Conservation (phyloP, 768 basidiomycete genomes). For the Mycena alexandri region DNA sequence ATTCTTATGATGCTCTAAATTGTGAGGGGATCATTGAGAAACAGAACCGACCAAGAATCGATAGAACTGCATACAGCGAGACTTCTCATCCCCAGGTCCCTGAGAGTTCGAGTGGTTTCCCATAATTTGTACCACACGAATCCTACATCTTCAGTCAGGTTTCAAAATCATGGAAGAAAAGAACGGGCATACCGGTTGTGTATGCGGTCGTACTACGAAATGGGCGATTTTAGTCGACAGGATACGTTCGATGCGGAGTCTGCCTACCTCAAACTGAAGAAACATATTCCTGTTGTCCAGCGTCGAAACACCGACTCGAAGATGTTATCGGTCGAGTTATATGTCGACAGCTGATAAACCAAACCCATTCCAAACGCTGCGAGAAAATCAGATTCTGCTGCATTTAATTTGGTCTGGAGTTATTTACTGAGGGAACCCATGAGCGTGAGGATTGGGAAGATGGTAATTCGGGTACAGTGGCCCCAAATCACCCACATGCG, state of each 20-base stretch:
- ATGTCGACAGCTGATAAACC: constrained; percentile 4
- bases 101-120: not conserved
- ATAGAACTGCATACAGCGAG: not conserved
- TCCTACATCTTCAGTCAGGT: not conserved
- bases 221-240: not conserved
- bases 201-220: not conserved
- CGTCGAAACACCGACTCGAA: not conserved
- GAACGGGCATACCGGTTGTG: not conserved
- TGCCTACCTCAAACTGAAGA: constrained; percentile 10
- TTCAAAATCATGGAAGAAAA: too few relatives aligned
- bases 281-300: constrained; percentile 17
- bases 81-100: not conserved
- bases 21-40: not conserved
- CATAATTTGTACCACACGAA: constrained; percentile 7
- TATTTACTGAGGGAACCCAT: not conserved
- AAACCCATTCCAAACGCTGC: constrained; percentile 8
- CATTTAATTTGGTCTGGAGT: not conserved
- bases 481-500: constrained; percentile 2
- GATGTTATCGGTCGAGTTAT: not conserved
- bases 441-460: constrained; percentile 7
- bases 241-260: too few relatives aligned
- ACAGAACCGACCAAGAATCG: not conserved
- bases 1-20: constrained; percentile 6
- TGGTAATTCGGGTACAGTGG: not conserved
- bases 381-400: not conserved